Percentiles rank a stretch among this genome's conserved stretches.
Conservation (phyloP, 257 asterid genomes). For the Mitragyna speciosa region DNA sequence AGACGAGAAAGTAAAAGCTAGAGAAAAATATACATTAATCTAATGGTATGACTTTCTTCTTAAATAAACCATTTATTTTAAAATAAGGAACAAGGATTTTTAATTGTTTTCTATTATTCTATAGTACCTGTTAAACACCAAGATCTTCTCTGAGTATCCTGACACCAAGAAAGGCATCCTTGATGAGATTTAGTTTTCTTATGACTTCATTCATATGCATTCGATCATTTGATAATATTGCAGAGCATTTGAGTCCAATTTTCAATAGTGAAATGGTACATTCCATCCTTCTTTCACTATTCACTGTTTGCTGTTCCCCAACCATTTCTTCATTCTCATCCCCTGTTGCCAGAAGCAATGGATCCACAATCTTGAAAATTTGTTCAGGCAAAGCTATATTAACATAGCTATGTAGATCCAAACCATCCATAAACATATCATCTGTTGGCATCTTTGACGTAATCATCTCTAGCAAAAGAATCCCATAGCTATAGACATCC, state of each 20-base stretch:
- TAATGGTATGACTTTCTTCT: too few relatives aligned
- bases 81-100: too few relatives aligned
- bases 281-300: background rate
- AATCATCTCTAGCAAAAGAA: background rate
- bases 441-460: background rate
- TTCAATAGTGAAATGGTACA: background rate
- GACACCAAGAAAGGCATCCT: background rate
- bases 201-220: too few relatives aligned
- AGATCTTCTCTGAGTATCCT: background rate
- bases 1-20: too few relatives aligned
- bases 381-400: background rate
- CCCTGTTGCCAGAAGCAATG: background rate
- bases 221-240: too few relatives aligned
- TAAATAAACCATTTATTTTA: too few relatives aligned
- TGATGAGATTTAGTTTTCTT: too few relatives aligned
- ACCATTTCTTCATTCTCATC: background rate
- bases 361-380: background rate
- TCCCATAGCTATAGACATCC: conserved; percentile 1
- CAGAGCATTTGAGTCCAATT: too few relatives aligned
- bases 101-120: too few relatives aligned
- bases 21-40: too few relatives aligned
- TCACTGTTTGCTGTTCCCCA: background rate
- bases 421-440: background rate
- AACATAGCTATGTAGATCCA: conserved; percentile 3
- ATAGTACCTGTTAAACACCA: too few relatives aligned